A percentile compares a stretch with the other conserved stretches of the same genome.
These are phyloP conservation scores for Mycogone perniciosa DNA, from an alignment of 2,329 filamentous ascomycete genomes.

Conservation along the genomic window DNA sequence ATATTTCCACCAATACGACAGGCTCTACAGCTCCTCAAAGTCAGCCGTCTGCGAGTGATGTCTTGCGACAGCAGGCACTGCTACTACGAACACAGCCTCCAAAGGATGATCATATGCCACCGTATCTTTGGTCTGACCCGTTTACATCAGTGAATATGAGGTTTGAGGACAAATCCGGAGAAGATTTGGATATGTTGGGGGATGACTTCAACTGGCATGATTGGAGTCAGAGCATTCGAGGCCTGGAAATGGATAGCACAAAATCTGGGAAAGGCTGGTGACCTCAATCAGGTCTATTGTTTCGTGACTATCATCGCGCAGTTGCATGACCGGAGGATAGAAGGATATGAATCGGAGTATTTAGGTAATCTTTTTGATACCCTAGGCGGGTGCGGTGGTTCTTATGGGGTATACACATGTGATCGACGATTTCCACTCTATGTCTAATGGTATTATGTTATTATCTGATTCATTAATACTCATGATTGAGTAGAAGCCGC, in stretches of 20 bases:
- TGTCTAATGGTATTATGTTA: no score
- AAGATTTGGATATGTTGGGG: slow-evolving; percentile 35
- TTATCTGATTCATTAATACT: no score
- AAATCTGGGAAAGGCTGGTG: slow-evolving; percentile 20
- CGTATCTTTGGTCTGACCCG: slow-evolving; percentile 37
- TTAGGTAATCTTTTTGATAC: background rate
- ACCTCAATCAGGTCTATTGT: background rate
- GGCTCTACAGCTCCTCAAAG: background rate
- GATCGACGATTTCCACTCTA: no score
- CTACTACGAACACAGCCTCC: slow-evolving; percentile 19
- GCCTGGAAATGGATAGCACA: slow-evolving; percentile 29
- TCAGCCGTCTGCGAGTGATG: background rate
- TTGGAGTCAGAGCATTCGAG: slow-evolving; percentile 39
- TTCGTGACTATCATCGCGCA: background rate
- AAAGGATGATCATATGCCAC: slow-evolving; percentile 31
- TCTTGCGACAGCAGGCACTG: slow-evolving; percentile 17
- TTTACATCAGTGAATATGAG: slow-evolving; percentile 25
- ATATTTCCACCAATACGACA: slow-evolving; percentile 4
- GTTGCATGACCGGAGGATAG: background rate
- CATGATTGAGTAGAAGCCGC: no score
- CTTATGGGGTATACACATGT: background rate
- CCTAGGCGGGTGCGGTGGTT: background rate
- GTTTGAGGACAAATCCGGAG: slow-evolving; percentile 22
- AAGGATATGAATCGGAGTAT: background rate
- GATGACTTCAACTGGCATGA: slow-evolving; percentile 44